phyloP scores from a whole-genome alignment of 2,329 filamentous ascomycete genomes.

The Fusarium brevicatenulatum region DNA sequence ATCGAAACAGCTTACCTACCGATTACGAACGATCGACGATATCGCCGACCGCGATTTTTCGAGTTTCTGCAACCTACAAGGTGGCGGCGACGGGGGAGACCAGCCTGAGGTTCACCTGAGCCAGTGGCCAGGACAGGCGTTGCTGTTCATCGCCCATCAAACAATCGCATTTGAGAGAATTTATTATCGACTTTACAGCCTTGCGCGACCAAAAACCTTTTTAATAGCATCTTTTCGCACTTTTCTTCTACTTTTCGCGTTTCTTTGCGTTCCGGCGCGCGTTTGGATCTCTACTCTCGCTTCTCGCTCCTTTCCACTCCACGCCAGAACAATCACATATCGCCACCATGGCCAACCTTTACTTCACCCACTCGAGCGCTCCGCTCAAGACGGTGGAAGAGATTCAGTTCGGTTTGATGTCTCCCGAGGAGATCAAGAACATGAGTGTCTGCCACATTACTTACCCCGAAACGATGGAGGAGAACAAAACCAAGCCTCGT shows the following conservation, averaged over 20 bases:
- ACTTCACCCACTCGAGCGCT: slow-evolving; percentile 91
- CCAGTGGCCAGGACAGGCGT: slow-evolving; percentile 58
- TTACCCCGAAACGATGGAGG: slow-evolving; percentile 99
- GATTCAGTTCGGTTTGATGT: slow-evolving; percentile 98
- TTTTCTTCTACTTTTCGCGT: slow-evolving; percentile 43
- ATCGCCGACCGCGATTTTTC: slow-evolving; percentile 51
- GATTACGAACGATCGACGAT: slow-evolving; percentile 46
- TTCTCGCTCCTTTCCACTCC: slow-evolving; percentile 42
- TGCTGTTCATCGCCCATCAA: slow-evolving; percentile 55
- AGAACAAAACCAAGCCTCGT: slow-evolving; percentile 89
- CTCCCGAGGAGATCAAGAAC: slow-evolving; percentile 98
- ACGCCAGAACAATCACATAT: slow-evolving; percentile 46
- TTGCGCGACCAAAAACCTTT: slow-evolving; percentile 38
- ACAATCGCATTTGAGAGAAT: slow-evolving; percentile 46
- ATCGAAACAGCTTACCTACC: slow-evolving; percentile 42
- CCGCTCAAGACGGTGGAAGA: slow-evolving; percentile 98
- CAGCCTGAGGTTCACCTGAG: slow-evolving; percentile 59
- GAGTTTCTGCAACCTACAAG: slow-evolving; percentile 51
- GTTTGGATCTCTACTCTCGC: slow-evolving; percentile 38
- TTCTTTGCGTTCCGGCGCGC: slow-evolving; percentile 39
- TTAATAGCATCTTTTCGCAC: slow-evolving; percentile 34
- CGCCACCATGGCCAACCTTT: slow-evolving; percentile 87
- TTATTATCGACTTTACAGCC: slow-evolving; percentile 48
- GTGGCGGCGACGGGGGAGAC: slow-evolving; percentile 59
- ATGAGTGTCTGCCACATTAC: slow-evolving; percentile 97